Evolutionary conservation across 768 basidiomycete genomes (phyloP).

Genomic region (Porphyrellus cyaneotinctus): DNA sequence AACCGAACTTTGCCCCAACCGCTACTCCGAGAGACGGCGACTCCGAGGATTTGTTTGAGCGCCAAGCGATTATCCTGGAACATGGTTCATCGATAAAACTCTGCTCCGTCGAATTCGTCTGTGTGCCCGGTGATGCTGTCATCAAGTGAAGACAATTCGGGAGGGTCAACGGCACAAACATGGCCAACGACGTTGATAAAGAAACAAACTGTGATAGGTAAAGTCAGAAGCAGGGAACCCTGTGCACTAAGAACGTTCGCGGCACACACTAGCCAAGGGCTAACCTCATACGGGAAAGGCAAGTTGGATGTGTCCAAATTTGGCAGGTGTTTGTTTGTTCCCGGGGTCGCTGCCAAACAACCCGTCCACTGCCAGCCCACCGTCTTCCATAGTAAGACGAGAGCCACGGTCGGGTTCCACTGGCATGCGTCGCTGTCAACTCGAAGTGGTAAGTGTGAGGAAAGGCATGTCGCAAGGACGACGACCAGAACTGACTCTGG

Average conservation of each 20-base stretch:
- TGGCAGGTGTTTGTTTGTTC: constrained; percentile 28
- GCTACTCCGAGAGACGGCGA: constrained; percentile 15
- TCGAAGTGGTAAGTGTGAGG: background rate
- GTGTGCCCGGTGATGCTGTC: constrained; percentile 4
- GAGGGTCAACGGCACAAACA: constrained; percentile 28
- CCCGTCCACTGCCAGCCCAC: background rate
- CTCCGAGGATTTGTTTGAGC: constrained; percentile 1
- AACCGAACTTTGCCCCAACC: constrained; percentile 22
- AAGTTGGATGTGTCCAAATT: constrained; percentile 4
- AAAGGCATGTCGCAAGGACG: too few relatives aligned
- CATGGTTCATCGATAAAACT: constrained; percentile 23
- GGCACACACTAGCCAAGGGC: constrained; percentile 5
- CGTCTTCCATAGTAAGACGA: background rate
- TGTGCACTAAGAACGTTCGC: background rate
- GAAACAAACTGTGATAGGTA: background rate
- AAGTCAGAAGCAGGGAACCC: background rate
- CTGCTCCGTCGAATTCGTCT: constrained; percentile 17
- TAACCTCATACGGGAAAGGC: constrained; percentile 1
- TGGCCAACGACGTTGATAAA: background rate
- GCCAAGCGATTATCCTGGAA: constrained; percentile 19
- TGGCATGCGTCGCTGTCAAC: background rate
- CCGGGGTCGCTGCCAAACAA: constrained; percentile 29
- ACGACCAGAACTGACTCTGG: background rate
- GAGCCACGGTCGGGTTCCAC: background rate
- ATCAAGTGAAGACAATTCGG: constrained; percentile 13